Evolutionary conservation across 2,329 filamentous ascomycete species (phyloP).

Genomic region (Pseudogymnoascus sp.): DNA sequence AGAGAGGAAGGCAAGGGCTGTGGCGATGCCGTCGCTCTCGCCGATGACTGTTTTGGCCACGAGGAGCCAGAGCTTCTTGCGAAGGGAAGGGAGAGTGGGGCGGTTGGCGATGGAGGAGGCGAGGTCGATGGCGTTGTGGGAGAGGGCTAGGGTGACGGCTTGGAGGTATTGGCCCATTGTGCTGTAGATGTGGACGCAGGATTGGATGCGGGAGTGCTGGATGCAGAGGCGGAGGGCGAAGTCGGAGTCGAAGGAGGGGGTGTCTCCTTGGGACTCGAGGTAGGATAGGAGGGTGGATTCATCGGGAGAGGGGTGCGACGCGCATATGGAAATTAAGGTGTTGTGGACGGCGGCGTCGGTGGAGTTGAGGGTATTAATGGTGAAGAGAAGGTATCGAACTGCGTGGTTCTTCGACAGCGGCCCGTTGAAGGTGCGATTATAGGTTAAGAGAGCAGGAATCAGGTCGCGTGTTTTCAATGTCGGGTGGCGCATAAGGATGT

Average conservation of each 20-base stretch:
- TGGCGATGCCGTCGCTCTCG: conserved; percentile 78
- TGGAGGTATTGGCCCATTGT: conserved; percentile 92
- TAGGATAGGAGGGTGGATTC: conserved; percentile 83
- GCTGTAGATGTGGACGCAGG: conserved; percentile 94
- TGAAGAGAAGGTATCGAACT: conserved; percentile 84
- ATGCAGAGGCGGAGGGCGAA: conserved; percentile 95
- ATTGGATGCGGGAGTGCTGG: conserved; percentile 84
- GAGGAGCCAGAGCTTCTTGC: conserved; percentile 92
- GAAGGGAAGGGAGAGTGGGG: conserved; percentile 66
- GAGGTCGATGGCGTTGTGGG: conserved; percentile 82
- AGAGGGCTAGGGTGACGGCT: conserved; percentile 85
- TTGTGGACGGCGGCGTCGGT: conserved; percentile 87
- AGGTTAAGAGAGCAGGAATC: conserved; percentile 88
- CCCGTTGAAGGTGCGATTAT: conserved; percentile 70
- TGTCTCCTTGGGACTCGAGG: conserved; percentile 80
- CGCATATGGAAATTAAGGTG: conserved; percentile 92
- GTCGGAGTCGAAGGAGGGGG: conserved; percentile 85
- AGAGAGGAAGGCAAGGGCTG: conserved; percentile 87
- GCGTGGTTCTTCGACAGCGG: conserved; percentile 76
- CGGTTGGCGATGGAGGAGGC: conserved; percentile 84
- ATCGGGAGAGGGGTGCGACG: conserved; percentile 72
- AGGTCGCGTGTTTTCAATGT: conserved; percentile 79
- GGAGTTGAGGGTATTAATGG: conserved; percentile 77
- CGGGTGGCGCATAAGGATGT: conserved; percentile 86
- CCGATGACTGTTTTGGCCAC: conserved; percentile 92